Evolutionary conservation across 371 early-diverging fungal genomes (phyloP), one percentile per base, ranked within the genome.

Genomic region (Blastocladiella emersonii): DNA sequence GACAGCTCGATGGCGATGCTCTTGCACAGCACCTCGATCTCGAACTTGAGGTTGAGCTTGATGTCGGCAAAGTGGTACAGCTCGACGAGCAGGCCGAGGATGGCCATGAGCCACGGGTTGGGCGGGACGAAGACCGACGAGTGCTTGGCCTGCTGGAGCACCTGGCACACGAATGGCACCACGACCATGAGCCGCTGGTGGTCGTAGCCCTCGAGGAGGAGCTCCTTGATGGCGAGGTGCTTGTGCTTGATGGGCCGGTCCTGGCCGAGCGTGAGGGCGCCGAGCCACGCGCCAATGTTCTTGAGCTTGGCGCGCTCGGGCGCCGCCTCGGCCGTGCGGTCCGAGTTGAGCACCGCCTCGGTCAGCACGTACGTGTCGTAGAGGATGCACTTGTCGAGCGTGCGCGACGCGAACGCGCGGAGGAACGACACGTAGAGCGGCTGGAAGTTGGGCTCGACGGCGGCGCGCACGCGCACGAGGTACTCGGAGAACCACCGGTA

Each of bases 81-180:
- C 70, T 97, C 98, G 0, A 89, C 86, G 34, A 98, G 74, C 17
- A 97, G 74, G 56, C 82, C 83, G 74, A 98, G 76, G 59, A 92
- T 91, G 30, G 91, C 90, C 88, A 96, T 94, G 56, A 97, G 71
- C 97, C 97, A 98, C 10, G 98, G 98, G 72, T 95, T 97, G 17
- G 95, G 95, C 17, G 95, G 93, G 43, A 83, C 83, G 76, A 97
- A 98, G 1, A 95, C 88, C 36, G 78, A 85, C 71, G 89, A 89
- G 59, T 81, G 77, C 37, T 76, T 79, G 62, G 87, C 82, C 69
- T 95, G 93, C 68, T 93, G 93, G 57, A 97, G 73, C 0, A 97
- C 92, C 72, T 95, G 95, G 77, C 98, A 97, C 19, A 94, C 94
- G 71, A 98, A 98, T 8, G 98, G 98, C 63, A 98, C 93, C 3